Conservation (phyloP, 192 early-diverging fungal genomes). For the Mortierella claussenii region DNA sequence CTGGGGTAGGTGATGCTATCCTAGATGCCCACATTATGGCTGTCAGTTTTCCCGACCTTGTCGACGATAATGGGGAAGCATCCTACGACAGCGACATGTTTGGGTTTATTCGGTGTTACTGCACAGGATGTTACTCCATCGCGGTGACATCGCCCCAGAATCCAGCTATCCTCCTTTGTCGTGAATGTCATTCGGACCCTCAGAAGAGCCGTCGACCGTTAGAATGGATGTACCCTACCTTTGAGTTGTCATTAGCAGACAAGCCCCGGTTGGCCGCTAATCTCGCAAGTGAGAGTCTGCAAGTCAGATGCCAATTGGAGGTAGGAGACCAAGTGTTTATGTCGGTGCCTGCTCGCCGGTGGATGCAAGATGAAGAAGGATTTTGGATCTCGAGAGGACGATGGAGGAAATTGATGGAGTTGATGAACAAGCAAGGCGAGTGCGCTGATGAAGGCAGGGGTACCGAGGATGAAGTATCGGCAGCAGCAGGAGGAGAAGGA, state of each 20-base stretch:
- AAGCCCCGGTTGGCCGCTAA: constrained; percentile 3
- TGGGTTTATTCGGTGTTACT: constrained; percentile 23
- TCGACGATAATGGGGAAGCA: neutral
- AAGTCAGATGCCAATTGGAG: constrained; percentile 11
- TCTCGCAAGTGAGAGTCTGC: neutral
- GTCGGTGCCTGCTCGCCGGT: constrained; percentile 11
- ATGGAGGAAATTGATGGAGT: constrained; percentile 5
- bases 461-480: neutral
- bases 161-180: constrained; percentile 12
- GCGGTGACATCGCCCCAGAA: constrained; percentile 21
- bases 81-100: neutral
- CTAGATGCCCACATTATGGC: constrained; percentile 12
- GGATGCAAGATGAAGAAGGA: constrained; percentile 12
- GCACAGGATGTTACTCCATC: constrained; percentile 5
- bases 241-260: constrained; percentile 17
- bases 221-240: constrained; percentile 18
- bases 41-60: constrained; percentile 2
- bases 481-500: neutral
- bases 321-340: constrained; percentile 29
- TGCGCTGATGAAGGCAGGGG: neutral
- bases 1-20: constrained; percentile 18
- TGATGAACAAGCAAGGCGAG: constrained; percentile 11
- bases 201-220: neutral
- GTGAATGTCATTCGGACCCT: constrained; percentile 17
- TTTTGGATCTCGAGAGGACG: constrained; percentile 4